These are phyloP conservation scores for Ustilago sp. DNA, from an alignment of 1,284 basidiomycete genomes.

Conservation along the genomic window DNA sequence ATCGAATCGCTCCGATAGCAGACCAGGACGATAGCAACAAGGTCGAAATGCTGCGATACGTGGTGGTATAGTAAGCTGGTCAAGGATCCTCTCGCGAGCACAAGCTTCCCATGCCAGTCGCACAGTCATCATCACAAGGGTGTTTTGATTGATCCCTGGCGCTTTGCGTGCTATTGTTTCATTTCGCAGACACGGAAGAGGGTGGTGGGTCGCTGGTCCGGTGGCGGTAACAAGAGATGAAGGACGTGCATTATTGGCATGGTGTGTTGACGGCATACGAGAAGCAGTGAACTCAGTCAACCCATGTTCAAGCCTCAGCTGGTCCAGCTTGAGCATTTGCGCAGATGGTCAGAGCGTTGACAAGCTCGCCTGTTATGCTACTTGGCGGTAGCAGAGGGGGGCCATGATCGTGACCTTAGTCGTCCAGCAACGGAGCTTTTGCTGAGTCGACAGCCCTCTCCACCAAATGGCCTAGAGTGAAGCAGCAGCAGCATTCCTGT, in stretches of 20 bases:
- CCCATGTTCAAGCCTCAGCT: not conserved
- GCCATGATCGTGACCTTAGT: not conserved
- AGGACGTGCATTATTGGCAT: not conserved
- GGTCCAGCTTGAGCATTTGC: not conserved
- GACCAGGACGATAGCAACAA: not conserved
- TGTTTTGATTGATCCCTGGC: constrained; percentile 1
- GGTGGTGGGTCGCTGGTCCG: not conserved
- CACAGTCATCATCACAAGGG: not conserved
- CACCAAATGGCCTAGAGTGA: not conserved
- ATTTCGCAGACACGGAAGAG: constrained; percentile 3
- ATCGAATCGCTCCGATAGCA: not conserved
- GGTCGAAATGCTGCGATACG: not conserved
- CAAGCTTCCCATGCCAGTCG: not conserved
- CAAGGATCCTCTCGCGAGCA: not conserved
- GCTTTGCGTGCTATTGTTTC: not conserved
- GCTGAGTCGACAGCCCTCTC: not conserved
- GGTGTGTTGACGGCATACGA: not conserved
- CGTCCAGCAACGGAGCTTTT: not conserved
- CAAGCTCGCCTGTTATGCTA: not conserved
- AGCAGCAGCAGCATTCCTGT: too few relatives aligned
- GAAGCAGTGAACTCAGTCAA: not conserved
- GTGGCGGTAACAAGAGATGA: not conserved
- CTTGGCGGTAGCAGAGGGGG: not conserved
- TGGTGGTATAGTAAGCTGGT: not conserved
- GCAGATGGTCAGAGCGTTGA: not conserved